Evolutionary conservation across 495 filamentous ascomycete species (phyloP).

Genomic region (Penicillium paxilli): DNA sequence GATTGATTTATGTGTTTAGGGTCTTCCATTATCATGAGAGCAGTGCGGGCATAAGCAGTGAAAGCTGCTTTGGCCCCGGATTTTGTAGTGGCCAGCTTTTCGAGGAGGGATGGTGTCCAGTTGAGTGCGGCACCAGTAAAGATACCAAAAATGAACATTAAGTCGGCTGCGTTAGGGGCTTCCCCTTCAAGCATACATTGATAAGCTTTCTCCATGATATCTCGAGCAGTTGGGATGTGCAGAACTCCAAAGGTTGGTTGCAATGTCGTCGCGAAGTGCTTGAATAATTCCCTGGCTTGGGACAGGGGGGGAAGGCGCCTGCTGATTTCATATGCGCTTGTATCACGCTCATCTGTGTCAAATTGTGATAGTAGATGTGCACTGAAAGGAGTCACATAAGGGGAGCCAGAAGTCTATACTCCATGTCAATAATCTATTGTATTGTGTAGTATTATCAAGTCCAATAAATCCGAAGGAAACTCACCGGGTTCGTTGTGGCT

Average conservation of each 20-base stretch:
- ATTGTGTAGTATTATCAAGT: background rate
- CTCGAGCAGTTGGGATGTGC: conserved; percentile 26
- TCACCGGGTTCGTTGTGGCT: background rate
- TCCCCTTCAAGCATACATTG: conserved; percentile 18
- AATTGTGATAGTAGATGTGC: background rate
- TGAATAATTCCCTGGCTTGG: conserved; percentile 24
- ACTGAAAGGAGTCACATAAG: conserved; percentile 17
- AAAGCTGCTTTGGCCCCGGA: conserved; percentile 21
- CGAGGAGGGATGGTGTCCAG: conserved; percentile 22
- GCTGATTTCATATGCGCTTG: conserved; percentile 5
- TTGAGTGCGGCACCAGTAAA: conserved; percentile 25
- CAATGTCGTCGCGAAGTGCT: conserved; percentile 22
- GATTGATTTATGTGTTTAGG: conserved; percentile 8
- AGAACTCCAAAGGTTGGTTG: conserved; percentile 25
- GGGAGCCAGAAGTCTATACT: conserved; percentile 1
- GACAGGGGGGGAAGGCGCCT: conserved; percentile 21
- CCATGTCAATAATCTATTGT: background rate
- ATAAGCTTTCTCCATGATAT: conserved; percentile 24
- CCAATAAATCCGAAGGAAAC: background rate
- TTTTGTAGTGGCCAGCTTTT: conserved; percentile 19
- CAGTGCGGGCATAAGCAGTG: conserved; percentile 16
- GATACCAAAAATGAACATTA: conserved; percentile 25
- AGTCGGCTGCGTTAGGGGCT: conserved; percentile 5
- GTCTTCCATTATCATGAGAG: conserved; percentile 25
- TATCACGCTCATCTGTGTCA: background rate